phyloP scores from a whole-genome alignment of 352 stramenopile species.

The Aphanomyces euteiches region DNA sequence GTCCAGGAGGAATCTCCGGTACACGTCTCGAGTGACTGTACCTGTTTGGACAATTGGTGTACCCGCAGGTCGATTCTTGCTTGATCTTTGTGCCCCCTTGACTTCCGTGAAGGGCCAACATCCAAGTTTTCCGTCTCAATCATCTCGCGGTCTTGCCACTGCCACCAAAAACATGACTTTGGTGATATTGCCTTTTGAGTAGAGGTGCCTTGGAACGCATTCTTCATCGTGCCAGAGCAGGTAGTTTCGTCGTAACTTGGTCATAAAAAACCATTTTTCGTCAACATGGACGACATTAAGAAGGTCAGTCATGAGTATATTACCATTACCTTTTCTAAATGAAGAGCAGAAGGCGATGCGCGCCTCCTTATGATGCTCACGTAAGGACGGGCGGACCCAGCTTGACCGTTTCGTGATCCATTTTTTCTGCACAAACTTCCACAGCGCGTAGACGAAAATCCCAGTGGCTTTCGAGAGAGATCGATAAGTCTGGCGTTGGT shows the following conservation, averaged over 20 bases:
- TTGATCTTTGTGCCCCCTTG: neutral
- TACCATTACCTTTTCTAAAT: neutral
- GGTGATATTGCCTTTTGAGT: neutral
- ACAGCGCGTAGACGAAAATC: neutral
- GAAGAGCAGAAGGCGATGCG: neutral
- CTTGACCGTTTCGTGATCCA: neutral
- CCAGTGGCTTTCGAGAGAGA: neutral
- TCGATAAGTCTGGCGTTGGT: neutral
- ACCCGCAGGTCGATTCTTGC: neutral
- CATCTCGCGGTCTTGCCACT: neutral
- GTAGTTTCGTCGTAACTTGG: neutral
- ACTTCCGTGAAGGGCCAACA: neutral
- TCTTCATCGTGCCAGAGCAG: neutral
- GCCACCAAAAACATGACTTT: conserved; percentile 3
- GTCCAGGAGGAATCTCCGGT: neutral
- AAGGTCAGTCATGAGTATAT: neutral
- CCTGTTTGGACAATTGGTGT: neutral
- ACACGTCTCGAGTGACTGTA: neutral
- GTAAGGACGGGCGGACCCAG: neutral
- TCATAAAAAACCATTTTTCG: conserved; percentile 11
- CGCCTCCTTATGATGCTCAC: neutral
- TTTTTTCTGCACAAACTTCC: neutral
- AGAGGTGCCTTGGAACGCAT: neutral
- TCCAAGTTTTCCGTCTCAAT: neutral
- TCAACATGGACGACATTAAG: neutral